Base-by-base conservation (phyloP, 352 stramenopile species). In the Phytophthora chlamydospora region DNA sequence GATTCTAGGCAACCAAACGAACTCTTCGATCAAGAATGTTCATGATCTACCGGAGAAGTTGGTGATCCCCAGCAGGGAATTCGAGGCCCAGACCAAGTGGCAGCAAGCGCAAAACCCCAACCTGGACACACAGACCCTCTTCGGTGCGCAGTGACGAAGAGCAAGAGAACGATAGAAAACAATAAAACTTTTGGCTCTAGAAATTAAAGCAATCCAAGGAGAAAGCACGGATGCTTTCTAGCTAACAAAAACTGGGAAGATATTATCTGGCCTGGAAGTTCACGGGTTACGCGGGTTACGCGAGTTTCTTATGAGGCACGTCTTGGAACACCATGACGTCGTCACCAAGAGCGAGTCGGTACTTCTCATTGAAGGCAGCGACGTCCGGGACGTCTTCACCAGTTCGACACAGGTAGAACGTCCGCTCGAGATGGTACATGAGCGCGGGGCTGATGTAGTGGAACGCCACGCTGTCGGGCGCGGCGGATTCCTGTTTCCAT, bases 371-470 rank as follows among this genome's bases (percentile, higher is more conserved):
- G 47, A 88, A 90, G 24, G 61, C 68, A 33, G 57, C 57, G 13
- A 90, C 54, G 13, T 82, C 61, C 4, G 53, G 56, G 1, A 90
- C 55, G 17, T 85, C 68, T 13, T 85, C 76, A 42, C 46, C 67
- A 41, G 69, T 49, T 36, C 85, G 85, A 62, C 85, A 95, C 14
- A 81, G 59, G 62, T 93, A 93, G 0, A 95, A 66, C 12, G 71
- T 72, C 9, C 81, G 73, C 59, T 95, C 85, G 11, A 91, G 65
- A 64, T 95, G 83, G 57, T 88, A 89, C 85, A 95, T 95, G 41
- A 91, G 68, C 9, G 61, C 32, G 0, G 85, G 81, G 19, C 43
- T 78, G 51, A 91, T 74, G 63, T 95, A 95, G 66, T 95, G 85
- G 55, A 91, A 92, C 0, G 80, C 85, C 14, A 95, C 69, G 39